Base-by-base conservation (phyloP, 352 stramenopile genomes). In the Globisporangium perplexum region DNA sequence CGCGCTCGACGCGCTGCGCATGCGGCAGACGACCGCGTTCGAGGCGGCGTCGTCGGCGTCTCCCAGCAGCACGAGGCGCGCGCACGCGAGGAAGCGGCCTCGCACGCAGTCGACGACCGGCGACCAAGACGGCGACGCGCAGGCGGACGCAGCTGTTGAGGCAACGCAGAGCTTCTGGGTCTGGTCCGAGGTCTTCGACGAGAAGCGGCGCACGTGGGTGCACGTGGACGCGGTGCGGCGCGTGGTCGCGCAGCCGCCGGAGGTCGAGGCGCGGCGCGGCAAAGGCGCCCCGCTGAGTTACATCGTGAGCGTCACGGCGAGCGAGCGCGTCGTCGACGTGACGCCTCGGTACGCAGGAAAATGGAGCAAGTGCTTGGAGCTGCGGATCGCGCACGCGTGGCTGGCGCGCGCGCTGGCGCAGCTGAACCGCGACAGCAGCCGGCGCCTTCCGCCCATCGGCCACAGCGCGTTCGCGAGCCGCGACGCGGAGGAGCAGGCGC, bases 131-230 rank as follows among this genome's bases (percentile, higher is more conserved):
- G 59, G 39, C 41, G 28, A 11, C 36, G 18, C 26, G 17, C 20
- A 23, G 24, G 20, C 1, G 8, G 41, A 30, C 17, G 22, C 15
- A 17, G 23, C 31, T 11, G 42, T 35, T 0, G 46, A 18, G 20
- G 28, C 54, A 3, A 49, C 47, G 38, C 56, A 71, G 50, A 63
- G 62, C 41, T 65, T 71, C 39, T 89, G 77, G 72, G 46, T 74
- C 15, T 93, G 83, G 83, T 73, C 60, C 20, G 83, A 93, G 36
- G 77, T 90, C n/a, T 63, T 74, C 6, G 76, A 90, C 44, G 56
- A 68, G 22, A 69, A 76, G 31, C 69, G 30, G 1, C 65, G 66
- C 20, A 60, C 20, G 6, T 95, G 84, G 84, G 54, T 86, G 17
- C 67, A 76, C 26, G 76, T 90, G 2, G 84, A 95, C 61, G 55